Evolutionary conservation across 768 basidiomycete genomes (phyloP).

Genomic region (Cubamyces lactineus): DNA sequence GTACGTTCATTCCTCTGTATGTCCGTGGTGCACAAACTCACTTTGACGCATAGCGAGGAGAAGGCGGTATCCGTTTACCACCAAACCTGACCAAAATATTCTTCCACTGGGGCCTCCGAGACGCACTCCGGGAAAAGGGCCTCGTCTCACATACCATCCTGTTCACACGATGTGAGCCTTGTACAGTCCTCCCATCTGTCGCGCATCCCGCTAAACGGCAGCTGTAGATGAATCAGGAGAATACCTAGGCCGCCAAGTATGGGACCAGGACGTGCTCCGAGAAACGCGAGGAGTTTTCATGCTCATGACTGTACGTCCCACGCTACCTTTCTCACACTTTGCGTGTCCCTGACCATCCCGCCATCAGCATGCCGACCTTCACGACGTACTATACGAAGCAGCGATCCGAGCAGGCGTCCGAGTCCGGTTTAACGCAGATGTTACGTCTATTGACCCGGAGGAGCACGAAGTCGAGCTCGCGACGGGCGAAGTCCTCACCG

Average conservation of each 20-base stretch:
- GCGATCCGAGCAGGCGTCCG: constrained; percentile 33
- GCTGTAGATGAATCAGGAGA: constrained; percentile 33
- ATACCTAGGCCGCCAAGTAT: constrained; percentile 35
- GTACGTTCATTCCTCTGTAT: background rate
- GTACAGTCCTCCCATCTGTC: background rate
- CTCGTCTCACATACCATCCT: constrained; percentile 27
- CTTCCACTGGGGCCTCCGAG: constrained; percentile 39
- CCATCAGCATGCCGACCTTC: constrained; percentile 37
- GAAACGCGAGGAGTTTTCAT: constrained; percentile 38
- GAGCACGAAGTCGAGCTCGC: constrained; percentile 32
- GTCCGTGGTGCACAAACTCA: background rate
- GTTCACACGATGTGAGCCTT: constrained; percentile 31
- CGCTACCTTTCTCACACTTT: background rate
- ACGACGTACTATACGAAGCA: constrained; percentile 36
- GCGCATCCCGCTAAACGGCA: background rate
- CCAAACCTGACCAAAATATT: constrained; percentile 44
- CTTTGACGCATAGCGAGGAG: constrained; percentile 13
- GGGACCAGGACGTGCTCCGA: constrained; percentile 35
- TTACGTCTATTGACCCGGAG: constrained; percentile 29
- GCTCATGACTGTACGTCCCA: constrained; percentile 32
- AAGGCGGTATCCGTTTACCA: constrained; percentile 37
- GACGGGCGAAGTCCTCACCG: constrained; percentile 35
- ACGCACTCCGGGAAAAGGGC: constrained; percentile 30
- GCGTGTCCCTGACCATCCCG: background rate
- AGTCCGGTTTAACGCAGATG: constrained; percentile 34